These are phyloP conservation scores for Dittrichia graveolens DNA, from an alignment of 129 eudicot genomes.

Conservation along the genomic window DNA sequence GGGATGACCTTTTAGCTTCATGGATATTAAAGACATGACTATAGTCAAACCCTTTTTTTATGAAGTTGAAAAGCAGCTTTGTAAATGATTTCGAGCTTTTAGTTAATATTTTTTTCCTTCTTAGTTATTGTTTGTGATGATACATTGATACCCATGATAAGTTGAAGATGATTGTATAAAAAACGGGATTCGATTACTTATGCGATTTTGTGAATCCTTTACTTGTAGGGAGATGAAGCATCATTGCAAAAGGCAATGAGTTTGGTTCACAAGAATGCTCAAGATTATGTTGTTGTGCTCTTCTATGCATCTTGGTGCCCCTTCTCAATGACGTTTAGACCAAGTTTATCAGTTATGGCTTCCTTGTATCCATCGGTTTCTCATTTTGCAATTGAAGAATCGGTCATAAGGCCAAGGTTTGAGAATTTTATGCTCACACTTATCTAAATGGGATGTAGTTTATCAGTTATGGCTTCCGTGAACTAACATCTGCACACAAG, in stretches of 20 bases:
- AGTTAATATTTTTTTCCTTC: too few species aligned
- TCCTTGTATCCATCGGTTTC: constrained; percentile 77
- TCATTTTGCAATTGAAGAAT: constrained; percentile 89
- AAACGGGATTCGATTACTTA: constrained; percentile 9
- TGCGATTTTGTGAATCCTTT: background rate
- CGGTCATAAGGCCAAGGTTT: constrained; percentile 82
- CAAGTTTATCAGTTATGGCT: constrained; percentile 63
- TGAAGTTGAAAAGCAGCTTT: too few species aligned
- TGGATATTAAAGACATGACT: background rate
- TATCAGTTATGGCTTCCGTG: too few species aligned
- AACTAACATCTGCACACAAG: too few species aligned
- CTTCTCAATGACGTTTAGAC: constrained; percentile 68
- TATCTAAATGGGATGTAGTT: too few species aligned
- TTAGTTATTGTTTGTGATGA: too few species aligned
- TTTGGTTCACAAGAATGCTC: constrained; percentile 49
- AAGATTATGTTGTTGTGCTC: constrained; percentile 70
- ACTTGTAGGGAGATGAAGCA: constrained; percentile 75
- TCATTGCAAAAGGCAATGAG: constrained; percentile 71
- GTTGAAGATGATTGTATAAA: background rate
- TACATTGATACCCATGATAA: background rate
- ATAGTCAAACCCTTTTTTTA: background rate
- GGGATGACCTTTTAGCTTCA: background rate
- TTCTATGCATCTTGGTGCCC: constrained; percentile 97
- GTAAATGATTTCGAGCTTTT: too few species aligned
- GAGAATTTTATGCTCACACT: constrained; percentile 8